Conservation (phyloP, 73 alveolate species). For the Diophrys appendiculata region DNA sequence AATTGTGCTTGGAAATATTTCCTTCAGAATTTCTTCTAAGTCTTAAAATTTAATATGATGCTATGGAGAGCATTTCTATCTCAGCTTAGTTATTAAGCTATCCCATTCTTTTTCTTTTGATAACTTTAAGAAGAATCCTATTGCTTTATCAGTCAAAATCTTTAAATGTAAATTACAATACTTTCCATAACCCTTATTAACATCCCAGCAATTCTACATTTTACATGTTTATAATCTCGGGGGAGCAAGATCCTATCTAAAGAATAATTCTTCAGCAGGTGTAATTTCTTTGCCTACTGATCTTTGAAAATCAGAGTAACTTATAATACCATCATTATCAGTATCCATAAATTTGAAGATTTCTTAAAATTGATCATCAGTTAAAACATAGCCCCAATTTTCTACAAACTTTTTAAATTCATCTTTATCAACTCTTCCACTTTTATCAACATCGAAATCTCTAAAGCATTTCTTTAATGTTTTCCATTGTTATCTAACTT, state of each 20-base stretch:
- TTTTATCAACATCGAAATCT: slow-evolving; percentile 48
- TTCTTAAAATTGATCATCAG: slow-evolving; percentile 30
- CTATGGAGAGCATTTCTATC: neutral
- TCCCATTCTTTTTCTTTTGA: slow-evolving; percentile 9
- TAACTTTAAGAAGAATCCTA: slow-evolving; percentile 1
- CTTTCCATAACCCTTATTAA: slow-evolving; percentile 47
- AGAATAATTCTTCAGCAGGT: slow-evolving; percentile 58
- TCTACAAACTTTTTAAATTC: slow-evolving; percentile 21
- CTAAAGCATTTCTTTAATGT: slow-evolving; percentile 52
- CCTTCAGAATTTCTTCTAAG: neutral
- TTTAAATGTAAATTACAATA: slow-evolving; percentile 47
- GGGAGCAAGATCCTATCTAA: slow-evolving; percentile 51
- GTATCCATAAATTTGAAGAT: slow-evolving; percentile 46
- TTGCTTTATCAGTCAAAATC: slow-evolving; percentile 24
- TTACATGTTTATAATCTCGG: slow-evolving; percentile 31
- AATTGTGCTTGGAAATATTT: neutral
- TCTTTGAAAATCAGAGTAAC: slow-evolving; percentile 51
- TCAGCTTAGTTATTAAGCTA: neutral
- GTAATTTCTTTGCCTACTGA: slow-evolving; percentile 57
- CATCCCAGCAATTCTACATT: slow-evolving; percentile 51
- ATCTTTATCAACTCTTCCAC: slow-evolving; percentile 39
- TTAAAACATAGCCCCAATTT: slow-evolving; percentile 52
- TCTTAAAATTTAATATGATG: neutral
- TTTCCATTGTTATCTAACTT: slow-evolving; percentile 54
- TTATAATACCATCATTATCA: slow-evolving; percentile 59